Conservation (phyloP, 2,329 filamentous ascomycete species). For the Alternaria conjuncta region DNA sequence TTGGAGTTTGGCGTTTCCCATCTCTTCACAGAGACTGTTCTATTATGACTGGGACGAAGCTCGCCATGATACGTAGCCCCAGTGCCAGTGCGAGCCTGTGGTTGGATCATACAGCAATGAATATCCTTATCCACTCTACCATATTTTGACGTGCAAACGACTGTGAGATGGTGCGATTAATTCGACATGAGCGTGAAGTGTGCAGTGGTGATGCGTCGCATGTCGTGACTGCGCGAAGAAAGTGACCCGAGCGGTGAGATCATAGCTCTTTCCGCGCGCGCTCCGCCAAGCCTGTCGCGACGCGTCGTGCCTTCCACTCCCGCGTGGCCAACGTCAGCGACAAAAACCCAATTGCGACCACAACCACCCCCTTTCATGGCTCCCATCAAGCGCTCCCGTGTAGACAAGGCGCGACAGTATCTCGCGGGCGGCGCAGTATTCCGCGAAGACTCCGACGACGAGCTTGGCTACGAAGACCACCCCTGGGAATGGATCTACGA, state of each 20-base stretch:
- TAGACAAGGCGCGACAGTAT: constrained; percentile 56
- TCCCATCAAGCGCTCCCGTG: constrained; percentile 48
- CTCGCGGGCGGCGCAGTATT: constrained; percentile 67
- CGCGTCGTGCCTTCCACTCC: constrained; percentile 32
- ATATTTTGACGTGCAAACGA: neutral
- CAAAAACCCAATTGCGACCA: constrained; percentile 24
- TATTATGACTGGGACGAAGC: constrained; percentile 5
- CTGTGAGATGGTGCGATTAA: constrained; percentile 1
- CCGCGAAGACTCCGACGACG: constrained; percentile 86
- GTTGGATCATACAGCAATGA: constrained; percentile 28
- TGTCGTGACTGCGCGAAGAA: neutral
- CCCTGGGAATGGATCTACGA: constrained; percentile 66
- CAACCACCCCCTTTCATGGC: constrained; percentile 43
- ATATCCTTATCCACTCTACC: constrained; percentile 16
- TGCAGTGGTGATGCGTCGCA: neutral
- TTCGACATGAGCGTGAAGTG: neutral
- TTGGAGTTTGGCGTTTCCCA: constrained; percentile 35
- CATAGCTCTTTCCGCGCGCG: constrained; percentile 26
- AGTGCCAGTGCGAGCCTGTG: constrained; percentile 41
- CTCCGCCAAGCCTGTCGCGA: constrained; percentile 38
- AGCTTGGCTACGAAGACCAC: constrained; percentile 65
- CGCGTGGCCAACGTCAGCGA: constrained; percentile 32
- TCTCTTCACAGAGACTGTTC: constrained; percentile 8
- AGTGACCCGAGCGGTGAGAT: constrained; percentile 19
- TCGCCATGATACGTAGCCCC: constrained; percentile 20